Evolutionary conservation across 305 asterid species (phyloP).

Genomic region (Fraxinus velutina): DNA sequence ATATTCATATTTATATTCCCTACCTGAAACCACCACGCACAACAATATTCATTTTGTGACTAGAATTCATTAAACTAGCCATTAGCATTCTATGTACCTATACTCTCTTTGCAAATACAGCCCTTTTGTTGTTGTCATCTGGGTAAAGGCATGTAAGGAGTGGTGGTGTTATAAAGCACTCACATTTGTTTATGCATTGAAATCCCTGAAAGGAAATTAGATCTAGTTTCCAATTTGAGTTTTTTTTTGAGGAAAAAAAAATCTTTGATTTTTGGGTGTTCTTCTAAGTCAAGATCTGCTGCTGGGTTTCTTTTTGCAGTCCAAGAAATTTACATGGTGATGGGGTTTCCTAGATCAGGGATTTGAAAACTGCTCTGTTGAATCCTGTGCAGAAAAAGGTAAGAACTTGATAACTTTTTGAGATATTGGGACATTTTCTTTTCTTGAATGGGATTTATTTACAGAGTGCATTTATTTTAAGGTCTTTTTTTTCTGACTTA

Average conservation of each 20-base stretch:
- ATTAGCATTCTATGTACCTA: slow-evolving; percentile 44
- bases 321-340: slow-evolving; percentile 25
- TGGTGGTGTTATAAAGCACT: slow-evolving; percentile 28
- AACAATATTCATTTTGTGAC: slow-evolving; percentile 31
- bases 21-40: slow-evolving; percentile 41
- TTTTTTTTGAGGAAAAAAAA: slow-evolving; percentile 4
- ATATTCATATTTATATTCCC: slow-evolving; percentile 30
- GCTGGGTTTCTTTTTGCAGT: slow-evolving; percentile 9
- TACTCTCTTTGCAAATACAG: slow-evolving; percentile 32
- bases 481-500: slow-evolving; percentile 16
- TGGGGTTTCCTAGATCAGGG: slow-evolving; percentile 65
- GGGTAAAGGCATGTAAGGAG: slow-evolving; percentile 27
- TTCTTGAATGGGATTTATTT: background rate
- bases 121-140: slow-evolving; percentile 45
- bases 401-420: slow-evolving; percentile 22
- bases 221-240: slow-evolving; percentile 27
- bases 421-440: background rate
- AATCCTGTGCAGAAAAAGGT: slow-evolving; percentile 42
- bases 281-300: slow-evolving; percentile 48
- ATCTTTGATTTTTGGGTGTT: slow-evolving; percentile 17
- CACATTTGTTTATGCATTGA: slow-evolving; percentile 38
- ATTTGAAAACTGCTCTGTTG: slow-evolving; percentile 36
- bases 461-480: slow-evolving; percentile 4
- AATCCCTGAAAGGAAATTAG: slow-evolving; percentile 23
- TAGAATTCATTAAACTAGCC: slow-evolving; percentile 24